Conservation (phyloP, 2,329 filamentous ascomycete genomes). For the Periconia macrospinosa region DNA sequence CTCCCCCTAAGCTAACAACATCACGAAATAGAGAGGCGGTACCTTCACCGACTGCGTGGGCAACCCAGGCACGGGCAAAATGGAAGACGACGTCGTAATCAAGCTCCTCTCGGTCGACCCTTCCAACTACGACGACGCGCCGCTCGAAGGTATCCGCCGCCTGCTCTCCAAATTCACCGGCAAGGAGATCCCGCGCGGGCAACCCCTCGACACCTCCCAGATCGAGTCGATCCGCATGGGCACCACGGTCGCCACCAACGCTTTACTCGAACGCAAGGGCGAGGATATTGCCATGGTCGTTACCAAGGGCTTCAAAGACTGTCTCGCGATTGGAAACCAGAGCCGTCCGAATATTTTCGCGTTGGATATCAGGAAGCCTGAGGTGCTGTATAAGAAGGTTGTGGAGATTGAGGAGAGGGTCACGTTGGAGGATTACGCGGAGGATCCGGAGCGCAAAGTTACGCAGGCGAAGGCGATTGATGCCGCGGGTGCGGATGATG, state of each 20-base stretch:
- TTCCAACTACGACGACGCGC: constrained; percentile 86
- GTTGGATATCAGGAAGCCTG: constrained; percentile 81
- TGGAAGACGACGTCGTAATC: constrained; percentile 76
- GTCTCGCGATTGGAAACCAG: constrained; percentile 87
- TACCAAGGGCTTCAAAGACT: constrained; percentile 86
- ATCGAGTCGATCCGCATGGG: constrained; percentile 96
- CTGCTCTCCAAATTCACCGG: constrained; percentile 77
- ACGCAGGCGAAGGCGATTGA: constrained; percentile 59
- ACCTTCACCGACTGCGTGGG: constrained; percentile 94
- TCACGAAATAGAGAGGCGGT: constrained; percentile 65
- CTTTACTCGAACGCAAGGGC: constrained; percentile 84
- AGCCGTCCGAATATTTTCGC: constrained; percentile 89
- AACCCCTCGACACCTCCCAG: constrained; percentile 75
- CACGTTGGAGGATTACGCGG: constrained; percentile 87
- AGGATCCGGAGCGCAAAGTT: constrained; percentile 71
- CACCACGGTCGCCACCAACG: constrained; percentile 92
- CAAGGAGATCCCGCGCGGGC: constrained; percentile 75
- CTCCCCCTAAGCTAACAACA: constrained; percentile 9
- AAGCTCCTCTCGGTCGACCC: constrained; percentile 91
- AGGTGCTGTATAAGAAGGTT: constrained; percentile 81
- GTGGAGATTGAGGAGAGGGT: constrained; percentile 91
- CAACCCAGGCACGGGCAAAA: constrained; percentile 69
- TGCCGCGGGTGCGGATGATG: constrained; percentile 48
- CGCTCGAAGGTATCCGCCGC: constrained; percentile 85
- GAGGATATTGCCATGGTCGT: constrained; percentile 86